Conservation (phyloP, 495 filamentous ascomycete genomes). For the Podospora australis region DNA sequence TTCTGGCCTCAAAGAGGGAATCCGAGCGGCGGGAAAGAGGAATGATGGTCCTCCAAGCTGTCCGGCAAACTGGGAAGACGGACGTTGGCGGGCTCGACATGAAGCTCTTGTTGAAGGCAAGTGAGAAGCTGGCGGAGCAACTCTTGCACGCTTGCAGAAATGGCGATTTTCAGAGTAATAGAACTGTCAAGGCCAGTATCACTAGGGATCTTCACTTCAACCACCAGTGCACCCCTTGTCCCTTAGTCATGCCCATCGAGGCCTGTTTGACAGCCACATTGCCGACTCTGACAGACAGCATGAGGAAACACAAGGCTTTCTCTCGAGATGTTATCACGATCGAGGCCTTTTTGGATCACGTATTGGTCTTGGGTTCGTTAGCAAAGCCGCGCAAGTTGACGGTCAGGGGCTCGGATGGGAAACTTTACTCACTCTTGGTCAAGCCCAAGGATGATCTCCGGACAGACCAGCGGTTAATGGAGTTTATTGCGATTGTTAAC, state of each 20-base stretch:
- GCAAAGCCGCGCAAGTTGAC: constrained; percentile 89
- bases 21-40: constrained; percentile 52
- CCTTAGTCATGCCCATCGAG: constrained; percentile 82
- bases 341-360: constrained; percentile 69
- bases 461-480: constrained; percentile 96
- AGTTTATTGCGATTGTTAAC: constrained; percentile 98
- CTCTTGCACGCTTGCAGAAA: constrained; percentile 74
- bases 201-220: constrained; percentile 74
- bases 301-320: constrained; percentile 76
- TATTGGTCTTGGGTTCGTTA: constrained; percentile 81
- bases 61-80: constrained; percentile 31
- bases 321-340: constrained; percentile 53
- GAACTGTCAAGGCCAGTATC: constrained; percentile 59
- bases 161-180: constrained; percentile 62
- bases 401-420: constrained; percentile 81
- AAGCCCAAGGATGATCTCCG: constrained; percentile 97
- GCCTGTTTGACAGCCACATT: constrained; percentile 73
- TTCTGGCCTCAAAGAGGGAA: constrained; percentile 48
- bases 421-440: constrained; percentile 80
- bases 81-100: constrained; percentile 44
- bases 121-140: constrained; percentile 77
- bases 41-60: constrained; percentile 38
- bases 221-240: constrained; percentile 72
- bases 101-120: constrained; percentile 63
- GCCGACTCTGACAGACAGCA: constrained; percentile 63